Evolutionary conservation across 306 rosid genomes (phyloP).

Genomic region (peach (Prunus persica)): DNA sequence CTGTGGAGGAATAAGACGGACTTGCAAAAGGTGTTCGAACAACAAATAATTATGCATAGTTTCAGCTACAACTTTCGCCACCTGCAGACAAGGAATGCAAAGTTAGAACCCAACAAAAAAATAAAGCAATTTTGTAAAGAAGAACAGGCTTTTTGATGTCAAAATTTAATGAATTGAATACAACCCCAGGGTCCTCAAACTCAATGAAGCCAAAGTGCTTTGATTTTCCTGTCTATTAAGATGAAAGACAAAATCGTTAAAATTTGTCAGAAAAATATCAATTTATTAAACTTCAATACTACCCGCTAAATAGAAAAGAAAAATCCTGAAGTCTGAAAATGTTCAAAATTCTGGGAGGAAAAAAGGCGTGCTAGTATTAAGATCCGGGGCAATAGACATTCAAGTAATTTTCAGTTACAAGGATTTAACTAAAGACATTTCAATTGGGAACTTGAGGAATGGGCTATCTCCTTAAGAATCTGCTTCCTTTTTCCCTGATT

Average conservation of each 20-base stretch:
- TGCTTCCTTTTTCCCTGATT: not conserved
- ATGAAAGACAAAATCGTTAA: not conserved
- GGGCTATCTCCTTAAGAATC: not conserved
- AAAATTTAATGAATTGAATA: not conserved
- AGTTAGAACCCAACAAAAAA: not conserved
- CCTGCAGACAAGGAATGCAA: constrained; percentile 44
- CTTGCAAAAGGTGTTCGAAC: constrained; percentile 77
- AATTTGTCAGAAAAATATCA: not conserved
- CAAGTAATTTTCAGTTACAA: not conserved
- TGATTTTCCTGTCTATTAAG: constrained; percentile 69
- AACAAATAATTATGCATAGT: constrained; percentile 89
- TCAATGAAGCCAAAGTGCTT: constrained; percentile 84
- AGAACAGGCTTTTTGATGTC: not conserved
- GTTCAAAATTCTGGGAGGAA: not conserved
- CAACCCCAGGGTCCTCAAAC: constrained; percentile 80
- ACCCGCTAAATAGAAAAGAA: not conserved
- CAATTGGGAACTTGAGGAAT: not conserved
- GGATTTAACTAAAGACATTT: not conserved
- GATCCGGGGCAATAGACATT: not conserved
- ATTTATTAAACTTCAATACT: not conserved
- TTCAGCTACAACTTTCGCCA: constrained; percentile 81
- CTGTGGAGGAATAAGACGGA: constrained; percentile 58
- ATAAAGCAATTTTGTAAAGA: not conserved
- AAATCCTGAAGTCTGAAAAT: not conserved
- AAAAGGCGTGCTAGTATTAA: not conserved